Evolutionary conservation across 345 rosid genomes (phyloP).

Genomic region (Rhodomyrtus tomentosa): DNA sequence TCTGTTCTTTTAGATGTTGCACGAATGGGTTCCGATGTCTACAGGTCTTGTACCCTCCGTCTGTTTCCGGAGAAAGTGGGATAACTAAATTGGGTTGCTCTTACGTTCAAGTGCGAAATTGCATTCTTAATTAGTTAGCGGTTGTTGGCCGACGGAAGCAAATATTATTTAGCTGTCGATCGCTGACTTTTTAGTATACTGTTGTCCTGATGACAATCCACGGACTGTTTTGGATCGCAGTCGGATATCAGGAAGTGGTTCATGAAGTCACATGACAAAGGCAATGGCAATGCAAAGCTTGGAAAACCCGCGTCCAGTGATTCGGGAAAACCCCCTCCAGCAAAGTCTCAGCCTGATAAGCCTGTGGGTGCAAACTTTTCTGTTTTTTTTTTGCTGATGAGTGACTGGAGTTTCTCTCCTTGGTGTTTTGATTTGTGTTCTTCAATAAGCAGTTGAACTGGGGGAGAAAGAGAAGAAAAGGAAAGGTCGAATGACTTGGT

Average conservation of each 20-base stretch:
- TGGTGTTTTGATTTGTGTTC: not conserved
- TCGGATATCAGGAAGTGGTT: constrained; percentile 98
- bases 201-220: not conserved
- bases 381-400: not conserved
- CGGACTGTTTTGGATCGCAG: constrained; percentile 27
- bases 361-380: constrained; percentile 25
- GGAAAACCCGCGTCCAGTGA: constrained; percentile 21
- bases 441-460: not conserved
- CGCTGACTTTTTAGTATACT: not conserved
- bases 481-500: not conserved
- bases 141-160: not conserved
- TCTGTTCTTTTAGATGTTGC: not conserved
- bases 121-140: not conserved
- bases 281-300: constrained; percentile 29
- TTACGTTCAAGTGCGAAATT: not conserved
- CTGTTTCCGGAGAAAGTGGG: not conserved
- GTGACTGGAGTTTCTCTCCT: not conserved
- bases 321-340: constrained; percentile 14
- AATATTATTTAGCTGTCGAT: not conserved
- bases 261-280: constrained; percentile 84
- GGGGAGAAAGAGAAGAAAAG: not conserved
- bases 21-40: not conserved
- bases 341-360: constrained; percentile 8
- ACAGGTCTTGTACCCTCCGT: not conserved
- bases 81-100: not conserved